A percentile compares a stretch with the other conserved stretches of the same genome.
phyloP scores from a whole-genome alignment of 129 eudicot genomes.

The Arctium minus region DNA sequence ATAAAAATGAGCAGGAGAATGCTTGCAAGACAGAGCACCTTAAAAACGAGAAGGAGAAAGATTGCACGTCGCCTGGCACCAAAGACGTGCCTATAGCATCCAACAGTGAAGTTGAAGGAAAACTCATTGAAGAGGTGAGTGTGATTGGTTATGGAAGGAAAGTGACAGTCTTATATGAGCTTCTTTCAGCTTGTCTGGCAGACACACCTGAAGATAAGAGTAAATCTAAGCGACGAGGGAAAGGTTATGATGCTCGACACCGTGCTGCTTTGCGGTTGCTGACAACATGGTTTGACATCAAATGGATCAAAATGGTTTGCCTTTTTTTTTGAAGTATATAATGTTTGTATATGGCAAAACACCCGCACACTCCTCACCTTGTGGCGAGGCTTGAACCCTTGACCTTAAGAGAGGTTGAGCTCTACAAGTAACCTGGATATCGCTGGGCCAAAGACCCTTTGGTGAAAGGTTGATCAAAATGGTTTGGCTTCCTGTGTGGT shows the following conservation, averaged over 20 bases:
- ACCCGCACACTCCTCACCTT: neutral
- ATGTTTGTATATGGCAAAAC: neutral
- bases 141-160: conserved; percentile 66
- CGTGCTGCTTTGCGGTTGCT: conserved; percentile 95
- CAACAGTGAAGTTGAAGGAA: conserved; percentile 33
- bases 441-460: neutral
- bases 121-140: conserved; percentile 55
- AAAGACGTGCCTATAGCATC: conserved; percentile 32
- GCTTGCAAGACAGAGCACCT: conserved; percentile 10
- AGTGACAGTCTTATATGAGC: conserved; percentile 76
- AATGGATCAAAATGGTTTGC: conserved; percentile 80
- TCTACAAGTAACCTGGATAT: neutral
- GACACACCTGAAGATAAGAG: conserved; percentile 48
- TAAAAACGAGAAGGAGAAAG: conserved; percentile 24
- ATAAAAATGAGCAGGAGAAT: conserved; percentile 25
- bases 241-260: conserved; percentile 93
- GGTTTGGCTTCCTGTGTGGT: conserved; percentile 30
- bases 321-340: neutral
- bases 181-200: conserved; percentile 92
- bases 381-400: neutral
- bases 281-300: conserved; percentile 82
- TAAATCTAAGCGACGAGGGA: conserved; percentile 43
- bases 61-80: conserved; percentile 38
- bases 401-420: neutral
- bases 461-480: conserved; percentile 36